Percentiles rank a stretch among this genome's conserved stretches.
phyloP scores from a whole-genome alignment of 805 yeast species.

The Wickerhamiella alocasiicola region DNA sequence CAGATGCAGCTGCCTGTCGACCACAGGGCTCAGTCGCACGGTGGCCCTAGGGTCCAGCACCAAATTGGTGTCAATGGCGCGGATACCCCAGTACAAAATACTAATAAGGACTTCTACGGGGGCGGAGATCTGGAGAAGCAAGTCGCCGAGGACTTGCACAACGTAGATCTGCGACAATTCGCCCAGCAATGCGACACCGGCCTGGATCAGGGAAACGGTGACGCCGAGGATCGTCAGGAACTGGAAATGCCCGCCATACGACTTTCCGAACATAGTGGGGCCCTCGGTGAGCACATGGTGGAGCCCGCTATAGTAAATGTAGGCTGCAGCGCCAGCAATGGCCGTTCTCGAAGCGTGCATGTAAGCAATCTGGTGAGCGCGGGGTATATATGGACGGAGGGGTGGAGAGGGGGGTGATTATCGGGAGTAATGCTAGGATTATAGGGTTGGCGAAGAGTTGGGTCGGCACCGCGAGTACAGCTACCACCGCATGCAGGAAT shows the following conservation, averaged over 20 bases:
- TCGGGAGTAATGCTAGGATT: no score
- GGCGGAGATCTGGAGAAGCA: constrained; percentile 21
- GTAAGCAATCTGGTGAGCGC: background rate
- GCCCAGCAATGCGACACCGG: constrained; percentile 23
- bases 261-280: constrained; percentile 13
- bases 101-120: constrained; percentile 27
- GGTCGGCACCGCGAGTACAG: no score
- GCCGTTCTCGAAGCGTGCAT: constrained; percentile 5
- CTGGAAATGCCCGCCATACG: constrained; percentile 29
- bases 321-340: constrained; percentile 14
- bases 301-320: constrained; percentile 17
- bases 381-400: background rate
- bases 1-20: constrained; percentile 25
- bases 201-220: constrained; percentile 18
- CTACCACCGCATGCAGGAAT: no score
- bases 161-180: constrained; percentile 22
- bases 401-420: no score
- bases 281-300: constrained; percentile 13
- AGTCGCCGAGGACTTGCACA: constrained; percentile 17
- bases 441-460: no score
- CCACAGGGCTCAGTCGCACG: constrained; percentile 17
- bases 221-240: constrained; percentile 26
- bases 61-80: constrained; percentile 21
- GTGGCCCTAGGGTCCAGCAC: constrained; percentile 23
- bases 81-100: constrained; percentile 26